A percentile compares a stretch with the other conserved stretches of the same genome.
phyloP scores from a whole-genome alignment of 2,329 filamentous ascomycete species.

The Stemphylium vesicarium region DNA sequence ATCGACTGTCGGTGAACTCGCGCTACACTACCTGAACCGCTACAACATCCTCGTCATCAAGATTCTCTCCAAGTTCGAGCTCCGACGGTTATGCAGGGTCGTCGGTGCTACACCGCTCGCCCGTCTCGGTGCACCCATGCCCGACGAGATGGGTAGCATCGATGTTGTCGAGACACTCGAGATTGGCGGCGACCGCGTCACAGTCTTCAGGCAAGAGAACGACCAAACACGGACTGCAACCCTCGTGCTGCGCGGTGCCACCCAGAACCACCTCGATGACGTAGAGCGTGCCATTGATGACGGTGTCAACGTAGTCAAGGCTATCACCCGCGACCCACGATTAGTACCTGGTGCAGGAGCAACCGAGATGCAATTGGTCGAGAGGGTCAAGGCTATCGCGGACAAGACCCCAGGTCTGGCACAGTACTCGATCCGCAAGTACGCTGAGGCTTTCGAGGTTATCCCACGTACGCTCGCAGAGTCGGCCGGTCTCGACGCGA shows the following conservation, averaged over 20 bases:
- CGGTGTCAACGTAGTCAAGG: conserved; percentile 98
- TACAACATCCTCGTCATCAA: conserved; percentile 96
- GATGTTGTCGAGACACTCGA: conserved; percentile 97
- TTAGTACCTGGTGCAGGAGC: conserved; percentile 94
- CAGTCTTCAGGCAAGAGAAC: conserved; percentile 96
- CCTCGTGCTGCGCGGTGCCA: conserved; percentile 90
- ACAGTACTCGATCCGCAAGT: conserved; percentile 98
- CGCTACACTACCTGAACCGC: conserved; percentile 96
- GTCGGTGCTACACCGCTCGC: conserved; percentile 97
- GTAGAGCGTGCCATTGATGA: conserved; percentile 97
- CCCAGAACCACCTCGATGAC: conserved; percentile 97
- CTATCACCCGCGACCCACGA: conserved; percentile 90
- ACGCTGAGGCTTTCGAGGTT: conserved; percentile 95
- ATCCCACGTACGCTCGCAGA: conserved; percentile 93
- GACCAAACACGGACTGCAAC: conserved; percentile 92
- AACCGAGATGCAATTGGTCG: conserved; percentile 90
- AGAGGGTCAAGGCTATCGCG: conserved; percentile 86
- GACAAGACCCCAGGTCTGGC: conserved; percentile 92
- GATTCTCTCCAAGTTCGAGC: conserved; percentile 96
- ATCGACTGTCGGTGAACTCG: conserved; percentile 91
- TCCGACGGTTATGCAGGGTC: conserved; percentile 91
- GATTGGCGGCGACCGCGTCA: conserved; percentile 97
- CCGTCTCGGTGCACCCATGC: conserved; percentile 95
- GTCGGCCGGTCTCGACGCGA: conserved; percentile 93
- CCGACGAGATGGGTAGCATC: conserved; percentile 97